Evolutionary conservation across 805 yeast species (phyloP).

Genomic region (Yarrowia bubula): DNA sequence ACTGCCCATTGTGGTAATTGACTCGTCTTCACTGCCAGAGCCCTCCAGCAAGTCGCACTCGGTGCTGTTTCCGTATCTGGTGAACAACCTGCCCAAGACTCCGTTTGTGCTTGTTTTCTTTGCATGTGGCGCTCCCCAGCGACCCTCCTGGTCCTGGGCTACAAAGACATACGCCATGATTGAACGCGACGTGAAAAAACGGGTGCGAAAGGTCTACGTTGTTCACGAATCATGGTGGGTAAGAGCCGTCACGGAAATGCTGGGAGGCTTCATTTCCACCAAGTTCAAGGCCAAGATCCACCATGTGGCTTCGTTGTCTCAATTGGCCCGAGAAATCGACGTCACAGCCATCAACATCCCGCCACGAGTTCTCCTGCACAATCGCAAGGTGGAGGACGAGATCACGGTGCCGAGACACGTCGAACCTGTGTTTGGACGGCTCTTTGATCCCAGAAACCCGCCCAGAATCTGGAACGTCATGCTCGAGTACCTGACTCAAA

Average conservation of each 20-base stretch:
- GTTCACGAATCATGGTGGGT: conserved; percentile 93
- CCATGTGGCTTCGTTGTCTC: conserved; percentile 52
- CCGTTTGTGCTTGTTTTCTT: conserved; percentile 71
- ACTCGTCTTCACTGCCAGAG: conserved; percentile 74
- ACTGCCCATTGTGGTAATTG: conserved; percentile 76
- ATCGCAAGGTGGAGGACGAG: conserved; percentile 51
- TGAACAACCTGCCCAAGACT: conserved; percentile 56
- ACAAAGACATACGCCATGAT: conserved; percentile 56
- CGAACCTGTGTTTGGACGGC: conserved; percentile 38
- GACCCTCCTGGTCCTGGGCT: conserved; percentile 70
- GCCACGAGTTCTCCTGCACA: conserved; percentile 68
- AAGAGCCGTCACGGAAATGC: conserved; percentile 69
- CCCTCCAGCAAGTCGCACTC: conserved; percentile 48
- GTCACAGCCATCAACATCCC: conserved; percentile 74
- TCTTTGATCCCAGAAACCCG: conserved; percentile 32
- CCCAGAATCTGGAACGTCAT: conserved; percentile 41
- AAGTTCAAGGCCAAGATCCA: conserved; percentile 46
- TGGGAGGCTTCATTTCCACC: conserved; percentile 58
- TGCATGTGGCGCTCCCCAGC: conserved; percentile 71
- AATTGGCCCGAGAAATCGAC: conserved; percentile 61
- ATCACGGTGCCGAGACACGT: conserved; percentile 50
- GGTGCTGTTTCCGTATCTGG: conserved; percentile 56
- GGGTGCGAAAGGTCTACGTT: conserved; percentile 62
- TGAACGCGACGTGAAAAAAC: conserved; percentile 53
- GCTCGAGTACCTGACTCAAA: conserved; percentile 28